Evolutionary conservation across 352 stramenopile genomes (phyloP).

Genomic region (Phytophthora hibernalis): DNA sequence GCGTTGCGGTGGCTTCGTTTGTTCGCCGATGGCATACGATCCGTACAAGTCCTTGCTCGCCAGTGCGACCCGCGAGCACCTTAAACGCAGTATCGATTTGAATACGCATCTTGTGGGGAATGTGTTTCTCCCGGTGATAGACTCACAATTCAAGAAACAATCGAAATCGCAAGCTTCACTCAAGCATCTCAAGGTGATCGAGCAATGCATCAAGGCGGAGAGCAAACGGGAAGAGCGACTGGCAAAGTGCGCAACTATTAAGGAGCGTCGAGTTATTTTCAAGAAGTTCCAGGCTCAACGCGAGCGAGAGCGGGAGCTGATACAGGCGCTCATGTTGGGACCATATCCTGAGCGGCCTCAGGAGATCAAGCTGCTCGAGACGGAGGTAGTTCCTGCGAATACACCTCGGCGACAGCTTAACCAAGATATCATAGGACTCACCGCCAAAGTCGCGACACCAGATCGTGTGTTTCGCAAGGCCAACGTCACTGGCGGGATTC

Average conservation of each 20-base stretch:
- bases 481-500: conserved; percentile 36
- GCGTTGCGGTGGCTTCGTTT: neutral
- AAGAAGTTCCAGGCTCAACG: conserved; percentile 71
- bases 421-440: conserved; percentile 37
- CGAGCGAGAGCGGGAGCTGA: conserved; percentile 58
- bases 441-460: conserved; percentile 24
- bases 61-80: conserved; percentile 52
- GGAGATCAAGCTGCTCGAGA: conserved; percentile 49
- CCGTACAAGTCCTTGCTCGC: conserved; percentile 60
- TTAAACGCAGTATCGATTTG: conserved; percentile 46
- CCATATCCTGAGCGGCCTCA: conserved; percentile 21
- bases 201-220: conserved; percentile 77
- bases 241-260: conserved; percentile 53
- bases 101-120: conserved; percentile 64
- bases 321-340: conserved; percentile 67
- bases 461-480: conserved; percentile 56
- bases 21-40: conserved; percentile 39
- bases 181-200: conserved; percentile 74
- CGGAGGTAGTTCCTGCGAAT: conserved; percentile 13
- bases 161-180: conserved; percentile 35
- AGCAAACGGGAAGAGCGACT: conserved; percentile 72
- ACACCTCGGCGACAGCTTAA: conserved; percentile 23
- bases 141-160: conserved; percentile 28
- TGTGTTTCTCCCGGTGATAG: conserved; percentile 67
- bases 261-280: conserved; percentile 52